A percentile compares a stretch with the other conserved stretches of the same genome.
Conservation (phyloP, 2,329 filamentous ascomycete species). For the Cephalotrichum gorgonifer region DNA sequence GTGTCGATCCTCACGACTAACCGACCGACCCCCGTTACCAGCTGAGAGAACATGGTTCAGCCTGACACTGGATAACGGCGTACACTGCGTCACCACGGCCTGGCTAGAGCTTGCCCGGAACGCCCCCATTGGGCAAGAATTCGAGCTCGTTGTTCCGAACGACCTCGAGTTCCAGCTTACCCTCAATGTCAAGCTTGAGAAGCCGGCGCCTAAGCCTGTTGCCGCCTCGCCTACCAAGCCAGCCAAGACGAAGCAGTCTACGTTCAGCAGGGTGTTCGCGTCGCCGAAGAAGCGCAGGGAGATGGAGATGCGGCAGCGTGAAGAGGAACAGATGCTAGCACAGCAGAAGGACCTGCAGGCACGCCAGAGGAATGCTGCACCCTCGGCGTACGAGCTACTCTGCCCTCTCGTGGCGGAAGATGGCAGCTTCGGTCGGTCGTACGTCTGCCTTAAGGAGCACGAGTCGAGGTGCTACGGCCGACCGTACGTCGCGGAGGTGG, state of each 20-base stretch:
- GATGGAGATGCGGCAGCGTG: constrained; percentile 71
- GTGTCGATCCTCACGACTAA: background rate
- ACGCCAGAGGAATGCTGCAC: constrained; percentile 50
- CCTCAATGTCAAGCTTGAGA: constrained; percentile 86
- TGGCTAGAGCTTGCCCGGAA: constrained; percentile 89
- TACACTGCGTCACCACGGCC: constrained; percentile 94
- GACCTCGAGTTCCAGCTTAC: constrained; percentile 99
- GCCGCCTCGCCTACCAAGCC: constrained; percentile 39
- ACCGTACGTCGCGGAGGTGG: constrained; percentile 77
- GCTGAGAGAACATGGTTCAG: constrained; percentile 83
- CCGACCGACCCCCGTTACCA: background rate
- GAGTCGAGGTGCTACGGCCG: constrained; percentile 82
- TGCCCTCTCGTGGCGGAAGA: constrained; percentile 81
- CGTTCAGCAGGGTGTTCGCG: constrained; percentile 85
- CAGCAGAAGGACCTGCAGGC: constrained; percentile 54
- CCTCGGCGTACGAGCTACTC: constrained; percentile 75
- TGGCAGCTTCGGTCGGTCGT: constrained; percentile 88
- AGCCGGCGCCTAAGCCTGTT: constrained; percentile 53
- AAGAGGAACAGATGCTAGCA: constrained; percentile 67
- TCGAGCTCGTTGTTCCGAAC: constrained; percentile 92
- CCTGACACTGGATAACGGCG: constrained; percentile 92
- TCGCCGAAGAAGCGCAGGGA: constrained; percentile 97
- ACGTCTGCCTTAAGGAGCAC: constrained; percentile 88
- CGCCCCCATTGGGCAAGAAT: constrained; percentile 94
- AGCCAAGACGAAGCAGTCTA: constrained; percentile 64